phyloP scores from a whole-genome alignment of 1,284 basidiomycete species.

The Ceratobasidium papillatum region DNA sequence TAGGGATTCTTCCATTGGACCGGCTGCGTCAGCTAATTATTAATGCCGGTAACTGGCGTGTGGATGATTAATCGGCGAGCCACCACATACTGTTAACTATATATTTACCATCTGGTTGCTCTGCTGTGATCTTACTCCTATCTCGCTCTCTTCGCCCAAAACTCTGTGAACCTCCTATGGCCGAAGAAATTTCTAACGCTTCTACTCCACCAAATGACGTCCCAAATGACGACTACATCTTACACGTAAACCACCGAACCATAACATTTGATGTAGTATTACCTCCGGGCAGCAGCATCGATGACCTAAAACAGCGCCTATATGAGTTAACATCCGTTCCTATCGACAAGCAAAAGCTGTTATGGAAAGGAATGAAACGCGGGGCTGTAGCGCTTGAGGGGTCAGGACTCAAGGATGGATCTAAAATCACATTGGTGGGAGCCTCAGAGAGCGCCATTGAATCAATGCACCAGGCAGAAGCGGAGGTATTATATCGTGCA shows the following conservation, averaged over 20 bases:
- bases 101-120: not conserved
- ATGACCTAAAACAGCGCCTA: conserved; percentile 58
- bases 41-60: conserved; percentile 4
- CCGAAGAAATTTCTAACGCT: not conserved
- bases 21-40: conserved; percentile 15
- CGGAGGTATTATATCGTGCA: conserved; percentile 64
- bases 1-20: not conserved
- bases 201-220: not conserved
- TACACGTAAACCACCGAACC: conserved; percentile 24
- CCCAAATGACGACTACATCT: not conserved
- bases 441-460: conserved; percentile 66
- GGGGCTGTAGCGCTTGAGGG: conserved; percentile 53
- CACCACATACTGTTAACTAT: not conserved
- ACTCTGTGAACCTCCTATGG: not conserved
- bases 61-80: not conserved
- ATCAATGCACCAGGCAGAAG: conserved; percentile 63
- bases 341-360: conserved; percentile 68
- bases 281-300: conserved; percentile 7
- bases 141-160: not conserved
- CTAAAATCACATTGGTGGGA: conserved; percentile 73
- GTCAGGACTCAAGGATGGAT: conserved; percentile 67
- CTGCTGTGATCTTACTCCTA: not conserved
- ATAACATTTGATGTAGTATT: conserved; percentile 5
- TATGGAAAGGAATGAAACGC: conserved; percentile 72
- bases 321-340: conserved; percentile 72